These are phyloP conservation scores for Backusella morwellensis DNA, from an alignment of 192 early-diverging fungal species.

Conservation along the genomic window DNA sequence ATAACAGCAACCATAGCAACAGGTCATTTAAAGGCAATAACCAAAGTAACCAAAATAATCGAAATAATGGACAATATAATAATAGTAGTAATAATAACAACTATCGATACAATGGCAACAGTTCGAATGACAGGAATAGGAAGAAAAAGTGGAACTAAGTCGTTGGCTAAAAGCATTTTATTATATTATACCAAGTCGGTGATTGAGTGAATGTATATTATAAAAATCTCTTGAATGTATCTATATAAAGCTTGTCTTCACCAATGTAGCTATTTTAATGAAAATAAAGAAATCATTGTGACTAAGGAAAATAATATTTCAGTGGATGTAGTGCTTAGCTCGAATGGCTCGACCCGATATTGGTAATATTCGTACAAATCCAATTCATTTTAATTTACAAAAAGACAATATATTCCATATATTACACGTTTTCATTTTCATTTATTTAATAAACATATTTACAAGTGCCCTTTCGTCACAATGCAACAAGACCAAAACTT, in stretches of 20 bases:
- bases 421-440: not conserved
- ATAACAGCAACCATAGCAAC: not conserved
- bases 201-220: not conserved
- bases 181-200: not conserved
- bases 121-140: not conserved
- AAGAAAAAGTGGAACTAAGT: not conserved
- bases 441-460: too few species aligned
- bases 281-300: too few species aligned
- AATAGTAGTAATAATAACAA: not conserved
- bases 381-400: not conserved
- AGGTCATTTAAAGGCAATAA: not conserved
- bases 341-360: not conserved
- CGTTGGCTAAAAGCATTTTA: not conserved
- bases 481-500: not conserved
- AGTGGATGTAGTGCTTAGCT: not conserved
- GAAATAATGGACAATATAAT: not conserved
- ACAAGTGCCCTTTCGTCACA: not conserved
- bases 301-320: not conserved
- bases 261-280: too few species aligned
- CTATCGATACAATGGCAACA: not conserved
- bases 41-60: not conserved
- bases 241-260: too few species aligned
- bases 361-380: not conserved
- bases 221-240: not conserved
- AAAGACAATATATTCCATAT: too few species aligned